Base-by-base conservation (phyloP, 139 green algal species). In the Micractinium sp. region DNA sequence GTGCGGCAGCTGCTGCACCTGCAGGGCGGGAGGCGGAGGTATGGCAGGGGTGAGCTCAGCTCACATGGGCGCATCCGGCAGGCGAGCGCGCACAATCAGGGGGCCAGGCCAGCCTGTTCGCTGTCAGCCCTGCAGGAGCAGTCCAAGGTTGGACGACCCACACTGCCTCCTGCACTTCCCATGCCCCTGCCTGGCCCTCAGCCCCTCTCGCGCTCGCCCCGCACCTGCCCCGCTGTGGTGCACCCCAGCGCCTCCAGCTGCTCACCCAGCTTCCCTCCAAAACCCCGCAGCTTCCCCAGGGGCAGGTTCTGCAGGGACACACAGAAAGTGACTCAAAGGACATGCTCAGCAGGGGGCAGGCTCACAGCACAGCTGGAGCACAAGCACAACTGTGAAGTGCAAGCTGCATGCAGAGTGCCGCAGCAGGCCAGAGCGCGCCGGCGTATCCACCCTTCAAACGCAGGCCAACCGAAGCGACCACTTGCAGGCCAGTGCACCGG, bases 231-330 rank as follows among this genome's bases (percentile, higher is more conserved):
- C 36, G 95, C 95, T 0, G 91, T 97, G 29, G 60, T 73, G 71
- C 93, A 95, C 22, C 93, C 93, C 74, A 95, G 91, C 16, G 61
- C 77, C 81, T 93, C 88, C 69, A 96, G 87, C 78, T 94, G 87
- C 22, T 90, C 89, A 0, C 96, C 96, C 87, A 99, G 92, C 93
- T 99, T 99, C 74, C 97, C 96, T 20, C 97, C 97, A 87, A 99
- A 94, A 66, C 95, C 95, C 41, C 94, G 92, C 47, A 99, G 91
- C 91, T 99, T 99, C 66, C 84, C 92, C 38, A 99, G 87, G 1
- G 97, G 94, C 86, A 99, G 87, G 56, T 93, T 91, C 90, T 95
- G 85, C 80, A 94, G 12, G 7, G 23, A 35, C 66, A 74, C 66
- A 74, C 66, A 74, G 19, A 23, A 4, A 27, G 66, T 31, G 19